Conservation (phyloP, 257 asterid genomes). For the Verbascum thapsus region DNA sequence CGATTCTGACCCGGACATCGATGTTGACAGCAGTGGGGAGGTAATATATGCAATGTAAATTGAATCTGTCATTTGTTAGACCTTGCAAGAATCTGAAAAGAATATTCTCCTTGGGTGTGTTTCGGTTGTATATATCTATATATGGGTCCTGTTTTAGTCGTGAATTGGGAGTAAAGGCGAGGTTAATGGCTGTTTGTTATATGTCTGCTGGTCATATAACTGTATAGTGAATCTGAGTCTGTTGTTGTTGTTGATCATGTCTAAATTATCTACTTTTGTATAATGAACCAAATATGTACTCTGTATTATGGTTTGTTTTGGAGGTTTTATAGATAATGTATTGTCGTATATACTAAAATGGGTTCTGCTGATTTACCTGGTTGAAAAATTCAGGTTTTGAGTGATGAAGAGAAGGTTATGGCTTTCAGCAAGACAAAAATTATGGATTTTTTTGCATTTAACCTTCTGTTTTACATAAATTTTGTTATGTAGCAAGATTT, state of each 20-base stretch:
- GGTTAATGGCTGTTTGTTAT: background rate
- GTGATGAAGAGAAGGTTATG: background rate
- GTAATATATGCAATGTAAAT: conserved; percentile 61
- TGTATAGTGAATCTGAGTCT: conserved; percentile 2
- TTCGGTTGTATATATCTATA: too few species aligned
- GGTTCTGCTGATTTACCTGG: background rate
- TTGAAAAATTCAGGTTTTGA: background rate
- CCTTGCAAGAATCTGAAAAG: too few species aligned
- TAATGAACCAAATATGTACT: background rate
- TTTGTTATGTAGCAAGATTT: too few species aligned
- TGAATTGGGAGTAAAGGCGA: background rate
- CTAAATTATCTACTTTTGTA: conserved; percentile 6
- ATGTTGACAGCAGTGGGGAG: conserved; percentile 68
- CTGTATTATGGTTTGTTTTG: conserved; percentile 11
- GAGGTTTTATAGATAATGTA: background rate
- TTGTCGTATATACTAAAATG: background rate
- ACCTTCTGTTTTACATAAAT: too few species aligned
- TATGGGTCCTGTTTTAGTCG: background rate
- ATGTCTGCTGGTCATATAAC: conserved; percentile 2
- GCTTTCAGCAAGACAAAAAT: background rate
- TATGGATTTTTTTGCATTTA: too few species aligned
- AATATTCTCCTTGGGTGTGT: too few species aligned
- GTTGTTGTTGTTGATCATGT: background rate
- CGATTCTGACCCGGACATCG: conserved; percentile 66
- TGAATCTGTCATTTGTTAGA: background rate